Conservation (phyloP, 2,329 filamentous ascomycete genomes). For the Curvularia sp. region DNA sequence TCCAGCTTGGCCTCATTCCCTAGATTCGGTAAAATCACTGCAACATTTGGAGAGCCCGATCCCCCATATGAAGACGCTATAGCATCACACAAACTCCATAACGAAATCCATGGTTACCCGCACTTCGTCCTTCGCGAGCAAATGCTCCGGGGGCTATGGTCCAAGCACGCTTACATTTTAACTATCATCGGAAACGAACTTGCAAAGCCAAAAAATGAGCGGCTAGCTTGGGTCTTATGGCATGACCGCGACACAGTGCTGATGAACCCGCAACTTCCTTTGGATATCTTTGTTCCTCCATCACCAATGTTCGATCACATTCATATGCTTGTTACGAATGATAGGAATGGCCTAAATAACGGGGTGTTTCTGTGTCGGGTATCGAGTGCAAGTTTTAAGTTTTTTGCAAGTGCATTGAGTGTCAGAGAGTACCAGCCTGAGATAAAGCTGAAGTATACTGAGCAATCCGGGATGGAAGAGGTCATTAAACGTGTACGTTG, state of each 20-base stretch:
- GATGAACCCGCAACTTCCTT: conserved; percentile 11
- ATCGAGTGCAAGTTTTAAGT: conserved; percentile 46
- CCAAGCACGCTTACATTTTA: conserved; percentile 12
- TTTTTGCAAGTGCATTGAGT: conserved; percentile 45
- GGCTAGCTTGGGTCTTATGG: conserved; percentile 11
- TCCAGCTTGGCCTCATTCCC: background rate
- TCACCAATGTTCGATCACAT: background rate
- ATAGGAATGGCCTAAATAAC: conserved; percentile 52
- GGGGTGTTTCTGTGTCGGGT: conserved; percentile 51
- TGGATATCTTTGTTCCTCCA: conserved; percentile 9
- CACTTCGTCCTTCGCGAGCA: conserved; percentile 10
- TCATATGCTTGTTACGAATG: conserved; percentile 48
- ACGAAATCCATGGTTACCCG: conserved; percentile 7
- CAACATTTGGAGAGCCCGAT: conserved; percentile 10
- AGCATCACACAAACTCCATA: conserved; percentile 8
- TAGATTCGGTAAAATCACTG: conserved; percentile 12
- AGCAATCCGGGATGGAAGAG: conserved; percentile 13
- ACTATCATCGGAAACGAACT: conserved; percentile 11
- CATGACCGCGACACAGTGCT: conserved; percentile 13
- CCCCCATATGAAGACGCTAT: conserved; percentile 10
- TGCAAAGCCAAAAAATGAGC: conserved; percentile 4
- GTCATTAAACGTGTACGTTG: background rate
- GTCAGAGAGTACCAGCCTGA: conserved; percentile 7
- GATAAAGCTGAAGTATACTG: conserved; percentile 11
- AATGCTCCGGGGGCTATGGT: conserved; percentile 14